Evolutionary conservation across 805 yeast genomes (phyloP).

Genomic region (Sungouiella thailandica): DNA sequence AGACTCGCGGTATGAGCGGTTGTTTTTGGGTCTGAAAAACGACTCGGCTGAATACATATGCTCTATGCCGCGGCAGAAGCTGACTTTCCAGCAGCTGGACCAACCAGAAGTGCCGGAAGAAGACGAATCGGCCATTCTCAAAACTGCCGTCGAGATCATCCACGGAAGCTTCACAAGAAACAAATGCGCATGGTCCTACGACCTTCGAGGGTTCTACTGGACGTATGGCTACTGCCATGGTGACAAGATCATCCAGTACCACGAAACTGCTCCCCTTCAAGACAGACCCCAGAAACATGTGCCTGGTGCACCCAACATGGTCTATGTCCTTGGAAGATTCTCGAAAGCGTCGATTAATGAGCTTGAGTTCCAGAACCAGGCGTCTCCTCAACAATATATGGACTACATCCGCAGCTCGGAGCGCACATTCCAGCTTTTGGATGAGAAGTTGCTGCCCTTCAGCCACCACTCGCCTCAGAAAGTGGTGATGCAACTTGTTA

Average conservation of each 20-base stretch:
- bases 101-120: no score
- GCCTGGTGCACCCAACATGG: conserved; percentile 25
- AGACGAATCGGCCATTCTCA: conserved; percentile 7
- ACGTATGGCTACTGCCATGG: conserved; percentile 48
- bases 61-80: conserved; percentile 5
- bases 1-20: neutral
- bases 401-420: conserved; percentile 21
- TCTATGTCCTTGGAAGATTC: conserved; percentile 35
- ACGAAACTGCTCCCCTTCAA: conserved; percentile 22
- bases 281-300: conserved; percentile 22
- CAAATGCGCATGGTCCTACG: conserved; percentile 14
- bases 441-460: conserved; percentile 12
- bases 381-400: conserved; percentile 10
- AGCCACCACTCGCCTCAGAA: conserved; percentile 19
- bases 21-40: neutral
- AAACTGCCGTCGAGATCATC: conserved; percentile 8
- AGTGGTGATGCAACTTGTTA: conserved; percentile 33
- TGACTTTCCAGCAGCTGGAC: no score
- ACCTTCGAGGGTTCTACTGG: conserved; percentile 44
- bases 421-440: conserved; percentile 18
- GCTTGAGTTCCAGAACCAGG: conserved; percentile 16
- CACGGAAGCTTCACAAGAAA: conserved; percentile 6
- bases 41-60: conserved; percentile 10
- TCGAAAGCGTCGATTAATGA: conserved; percentile 5
- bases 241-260: conserved; percentile 46